Conservation (phyloP, 345 rosid genomes). For the Schrenkiella parvula region DNA sequence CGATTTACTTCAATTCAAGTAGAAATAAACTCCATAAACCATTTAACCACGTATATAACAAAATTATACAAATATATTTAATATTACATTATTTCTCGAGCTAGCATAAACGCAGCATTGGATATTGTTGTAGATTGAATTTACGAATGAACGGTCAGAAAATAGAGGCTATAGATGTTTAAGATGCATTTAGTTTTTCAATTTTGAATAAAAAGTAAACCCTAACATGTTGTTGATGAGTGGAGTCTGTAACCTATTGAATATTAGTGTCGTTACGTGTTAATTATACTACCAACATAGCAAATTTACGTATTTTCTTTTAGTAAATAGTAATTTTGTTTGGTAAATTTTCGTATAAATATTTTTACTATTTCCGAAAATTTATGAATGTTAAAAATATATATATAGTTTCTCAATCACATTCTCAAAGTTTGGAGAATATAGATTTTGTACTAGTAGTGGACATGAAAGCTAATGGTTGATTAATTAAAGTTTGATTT, state of each 20-base stretch:
- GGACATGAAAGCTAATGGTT: constrained; percentile 12
- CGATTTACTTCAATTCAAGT: background rate
- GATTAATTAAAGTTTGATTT: constrained; percentile 7
- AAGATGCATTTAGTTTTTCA: background rate
- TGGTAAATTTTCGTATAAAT: background rate
- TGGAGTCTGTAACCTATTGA: background rate
- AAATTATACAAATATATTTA: no score
- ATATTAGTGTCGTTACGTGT: background rate
- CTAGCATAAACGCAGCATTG: background rate
- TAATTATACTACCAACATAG: no score
- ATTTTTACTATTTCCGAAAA: background rate
- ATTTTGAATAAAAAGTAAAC: background rate
- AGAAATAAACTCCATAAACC: background rate
- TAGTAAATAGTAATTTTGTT: background rate
- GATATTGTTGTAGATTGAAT: background rate
- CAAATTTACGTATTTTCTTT: no score
- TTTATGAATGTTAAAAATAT: background rate
- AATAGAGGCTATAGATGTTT: background rate
- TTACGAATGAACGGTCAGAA: no score
- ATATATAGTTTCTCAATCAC: background rate
- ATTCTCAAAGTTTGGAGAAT: background rate
- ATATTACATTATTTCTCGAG: background rate
- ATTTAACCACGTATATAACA: background rate
- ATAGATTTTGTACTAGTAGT: background rate
- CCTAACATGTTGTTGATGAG: background rate